These are phyloP conservation scores for Crassisporium funariophilum DNA, from an alignment of 768 basidiomycete species.

Conservation along the genomic window DNA sequence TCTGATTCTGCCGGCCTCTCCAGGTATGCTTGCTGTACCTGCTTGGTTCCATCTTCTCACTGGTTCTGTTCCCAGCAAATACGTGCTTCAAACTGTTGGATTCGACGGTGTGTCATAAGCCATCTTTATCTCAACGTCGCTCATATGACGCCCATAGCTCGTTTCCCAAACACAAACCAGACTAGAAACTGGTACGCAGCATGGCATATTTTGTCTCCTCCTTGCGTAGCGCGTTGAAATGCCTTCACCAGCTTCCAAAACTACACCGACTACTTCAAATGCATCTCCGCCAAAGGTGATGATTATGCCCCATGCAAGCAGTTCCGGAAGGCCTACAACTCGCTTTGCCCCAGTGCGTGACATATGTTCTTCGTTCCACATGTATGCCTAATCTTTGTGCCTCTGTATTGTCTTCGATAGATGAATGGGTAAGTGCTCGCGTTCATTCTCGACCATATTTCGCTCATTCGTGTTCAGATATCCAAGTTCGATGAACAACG, in stretches of 20 bases:
- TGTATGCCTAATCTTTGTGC: conserved; percentile 1
- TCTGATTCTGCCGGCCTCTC: conserved; percentile 58
- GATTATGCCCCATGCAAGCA: conserved; percentile 99
- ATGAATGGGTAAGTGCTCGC: conserved; percentile 78
- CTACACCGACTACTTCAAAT: conserved; percentile 99
- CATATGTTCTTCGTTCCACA: neutral
- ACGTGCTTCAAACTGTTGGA: conserved; percentile 89
- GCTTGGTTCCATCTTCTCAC: neutral
- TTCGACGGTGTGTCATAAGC: conserved; percentile 72
- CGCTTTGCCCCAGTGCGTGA: conserved; percentile 95
- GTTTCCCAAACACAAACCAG: conserved; percentile 92
- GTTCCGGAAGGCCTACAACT: conserved; percentile 95
- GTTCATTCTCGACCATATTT: conserved; percentile 1
- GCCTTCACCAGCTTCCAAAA: conserved; percentile 78
- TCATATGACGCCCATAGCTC: conserved; percentile 50
- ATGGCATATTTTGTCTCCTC: conserved; percentile 6
- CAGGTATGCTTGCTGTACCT: conserved; percentile 41
- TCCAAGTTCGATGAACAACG: conserved; percentile 93
- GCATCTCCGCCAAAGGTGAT: conserved; percentile 94
- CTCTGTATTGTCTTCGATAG: conserved; percentile 39
- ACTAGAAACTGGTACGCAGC: conserved; percentile 90
- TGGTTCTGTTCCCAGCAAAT: conserved; percentile 57
- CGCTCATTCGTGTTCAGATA: conserved; percentile 50
- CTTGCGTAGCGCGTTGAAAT: conserved; percentile 1
- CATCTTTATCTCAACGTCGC: neutral